phyloP scores from a whole-genome alignment of 2,329 filamentous ascomycete species.

The Alternaria solani region DNA sequence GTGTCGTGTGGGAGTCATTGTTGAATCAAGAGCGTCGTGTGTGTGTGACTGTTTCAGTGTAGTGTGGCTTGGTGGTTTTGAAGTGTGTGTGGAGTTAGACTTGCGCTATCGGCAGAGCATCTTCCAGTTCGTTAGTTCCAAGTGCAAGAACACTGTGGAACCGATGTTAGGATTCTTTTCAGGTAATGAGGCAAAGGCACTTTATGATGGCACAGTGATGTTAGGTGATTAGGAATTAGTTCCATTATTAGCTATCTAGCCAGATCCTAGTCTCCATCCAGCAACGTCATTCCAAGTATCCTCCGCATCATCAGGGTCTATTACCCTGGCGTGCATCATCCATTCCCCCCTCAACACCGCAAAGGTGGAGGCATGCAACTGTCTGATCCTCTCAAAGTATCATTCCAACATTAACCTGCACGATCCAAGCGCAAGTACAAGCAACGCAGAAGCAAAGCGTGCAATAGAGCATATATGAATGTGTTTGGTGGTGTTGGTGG shows the following conservation, averaged over 20 bases:
- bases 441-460: constrained; percentile 23
- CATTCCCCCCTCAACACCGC: constrained; percentile 27
- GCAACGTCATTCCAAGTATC: constrained; percentile 19
- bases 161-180: constrained; percentile 6
- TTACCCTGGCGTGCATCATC: constrained; percentile 13
- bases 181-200: constrained; percentile 19
- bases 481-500: constrained; percentile 13
- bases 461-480: constrained; percentile 17
- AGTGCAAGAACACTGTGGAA: not conserved
- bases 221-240: constrained; percentile 6
- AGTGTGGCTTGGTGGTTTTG: not conserved
- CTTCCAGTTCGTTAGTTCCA: not conserved
- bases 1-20: constrained; percentile 8
- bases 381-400: constrained; percentile 8
- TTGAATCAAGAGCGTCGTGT: constrained; percentile 1
- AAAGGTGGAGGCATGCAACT: constrained; percentile 22
- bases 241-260: constrained; percentile 22
- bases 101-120: not conserved
- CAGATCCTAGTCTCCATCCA: constrained; percentile 6
- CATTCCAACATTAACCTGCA: constrained; percentile 9
- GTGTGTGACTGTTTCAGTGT: constrained; percentile 29
- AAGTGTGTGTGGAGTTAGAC: not conserved
- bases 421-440: constrained; percentile 15
- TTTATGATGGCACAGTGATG: constrained; percentile 25
- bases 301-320: constrained; percentile 16